Evolutionary conservation across 2,329 filamentous ascomycete species (phyloP), one percentile per base, ranked within the genome.

Genomic region (Pseudogymnoascus sp.): DNA sequence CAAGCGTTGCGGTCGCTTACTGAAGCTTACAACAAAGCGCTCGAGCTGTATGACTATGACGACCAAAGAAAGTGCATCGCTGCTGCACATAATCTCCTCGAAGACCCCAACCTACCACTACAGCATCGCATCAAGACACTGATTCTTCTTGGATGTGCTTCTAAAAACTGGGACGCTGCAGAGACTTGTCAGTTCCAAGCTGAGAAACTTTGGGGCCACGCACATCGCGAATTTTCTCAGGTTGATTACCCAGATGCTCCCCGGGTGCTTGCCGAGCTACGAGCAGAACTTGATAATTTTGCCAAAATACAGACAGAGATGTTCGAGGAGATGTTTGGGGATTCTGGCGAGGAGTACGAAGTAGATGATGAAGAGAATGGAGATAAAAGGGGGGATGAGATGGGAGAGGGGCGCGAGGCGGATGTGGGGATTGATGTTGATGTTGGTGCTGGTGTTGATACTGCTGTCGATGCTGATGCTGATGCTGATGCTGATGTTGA

Each of bases 361-460:
- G 11, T 46, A 19, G 19, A 44, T 3, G 10, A 44, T 19, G 11
- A 44, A 10, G 31, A 33, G 31, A 10, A 33, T 11, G 31, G 31
- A 4, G 10, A 33, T 33, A 19, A 23, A 6, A 11, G 7, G 10
- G 40, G 23, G 19, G 7, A 23, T 11, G 40, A 23, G 40, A 44
- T 23, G 11, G 40, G 23, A 23, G 40, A n/a, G 21, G 11, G 26
- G 44, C 21, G 44, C 21, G 21, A 50, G 21, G 15, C 6, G 13
- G 44, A 50, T n/a, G 21, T n/a, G 13, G 21, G 15, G 44, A 73
- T 65, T 64, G 74, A 72, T 65, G 74, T 56, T 9, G 72, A 70
- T 37, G 73, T 71, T 2, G 67, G 65, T 13, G 63, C 64, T 38
- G 71, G 67, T 29, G 77, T 75, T 0, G 70, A 71, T 61, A 65